Evolutionary conservation across 202 grass and related monocot species (phyloP), one percentile per base, ranked within the genome.

Genomic region (Alloteropsis angusta): DNA sequence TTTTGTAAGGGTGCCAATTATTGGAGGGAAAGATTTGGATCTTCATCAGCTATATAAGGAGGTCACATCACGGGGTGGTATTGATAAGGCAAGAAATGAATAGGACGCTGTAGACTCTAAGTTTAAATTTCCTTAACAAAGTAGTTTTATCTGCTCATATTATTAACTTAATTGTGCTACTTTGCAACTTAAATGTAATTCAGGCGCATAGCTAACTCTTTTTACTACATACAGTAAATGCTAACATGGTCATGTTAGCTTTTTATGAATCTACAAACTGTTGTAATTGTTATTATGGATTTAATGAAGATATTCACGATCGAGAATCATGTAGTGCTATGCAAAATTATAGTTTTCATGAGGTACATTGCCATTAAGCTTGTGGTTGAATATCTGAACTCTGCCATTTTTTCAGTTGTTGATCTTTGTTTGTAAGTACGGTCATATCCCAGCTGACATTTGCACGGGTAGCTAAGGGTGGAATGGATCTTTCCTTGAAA

Each of bases 1-100:
- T 78, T 79, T 68, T 76, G 5, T 49, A 67, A 99, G 96, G 96
- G 84, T 99, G 60, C 96, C 96, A 77, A 88, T 93, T 71, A 91
- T 99, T 63, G 96, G 96, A 79, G 96, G 96, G 82, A 99, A 86
- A 79, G 84, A 93, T 76, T 85, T 99, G 72, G 92, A 99, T 86
- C 96, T 99, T 68, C 90, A 96, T 99, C 85, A 74, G 63, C 88
- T 99, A 52, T 99, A 91, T 85, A 85, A 71, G 63, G 88, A 93
- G 80, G 96, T 99, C 49, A 93, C 90, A 48, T 93, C 77, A 67
- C 88, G 96, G 80, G 96, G 96, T 84, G 96, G 96, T 42, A 89
- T 99, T 80, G 90, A 91, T 54, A 99, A 99, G 90, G 96, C 84
- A 72, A 48, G 83, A 77, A 86, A 54, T 76, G 7, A 44, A 82